Evolutionary conservation across 1,284 basidiomycete species (phyloP).

Genomic region (Puccinia novopanici): DNA sequence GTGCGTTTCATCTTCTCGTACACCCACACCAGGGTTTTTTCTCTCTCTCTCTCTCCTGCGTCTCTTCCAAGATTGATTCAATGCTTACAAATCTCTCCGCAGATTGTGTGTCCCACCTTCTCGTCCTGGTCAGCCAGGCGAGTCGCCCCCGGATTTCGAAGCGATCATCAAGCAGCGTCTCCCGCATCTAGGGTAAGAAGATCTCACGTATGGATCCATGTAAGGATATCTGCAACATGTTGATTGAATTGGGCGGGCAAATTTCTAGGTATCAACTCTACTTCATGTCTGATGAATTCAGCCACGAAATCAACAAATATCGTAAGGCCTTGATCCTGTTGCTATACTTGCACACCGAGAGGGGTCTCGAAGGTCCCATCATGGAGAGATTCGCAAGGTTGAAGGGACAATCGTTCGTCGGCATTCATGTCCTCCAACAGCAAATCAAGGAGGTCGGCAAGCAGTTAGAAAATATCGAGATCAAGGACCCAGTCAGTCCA

Average conservation of each 20-base stretch:
- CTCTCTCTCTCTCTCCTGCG: not conserved
- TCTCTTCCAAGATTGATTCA: slow-evolving; percentile 3
- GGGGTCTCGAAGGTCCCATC: slow-evolving; percentile 4
- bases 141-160: not conserved
- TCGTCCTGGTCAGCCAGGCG: slow-evolving; percentile 21
- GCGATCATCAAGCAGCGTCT: slow-evolving; percentile 4
- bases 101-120: slow-evolving; percentile 39
- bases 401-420: slow-evolving; percentile 11
- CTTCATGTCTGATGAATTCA: slow-evolving; percentile 17
- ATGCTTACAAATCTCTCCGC: not conserved
- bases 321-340: not conserved
- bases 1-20: not conserved
- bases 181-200: slow-evolving; percentile 16
- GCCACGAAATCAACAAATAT: slow-evolving; percentile 2
- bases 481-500: slow-evolving; percentile 26
- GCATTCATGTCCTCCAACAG: not conserved
- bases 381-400: not conserved
- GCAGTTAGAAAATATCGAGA: slow-evolving; percentile 17
- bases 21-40: not conserved
- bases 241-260: not conserved
- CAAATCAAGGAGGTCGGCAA: slow-evolving; percentile 14
- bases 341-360: slow-evolving; percentile 25
- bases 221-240: not conserved
- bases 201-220: not conserved
- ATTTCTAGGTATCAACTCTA: slow-evolving; percentile 28